These are phyloP conservation scores for Pelargonium myrrhifolium DNA, from an alignment of 441 rosid species.

Conservation along the genomic window DNA sequence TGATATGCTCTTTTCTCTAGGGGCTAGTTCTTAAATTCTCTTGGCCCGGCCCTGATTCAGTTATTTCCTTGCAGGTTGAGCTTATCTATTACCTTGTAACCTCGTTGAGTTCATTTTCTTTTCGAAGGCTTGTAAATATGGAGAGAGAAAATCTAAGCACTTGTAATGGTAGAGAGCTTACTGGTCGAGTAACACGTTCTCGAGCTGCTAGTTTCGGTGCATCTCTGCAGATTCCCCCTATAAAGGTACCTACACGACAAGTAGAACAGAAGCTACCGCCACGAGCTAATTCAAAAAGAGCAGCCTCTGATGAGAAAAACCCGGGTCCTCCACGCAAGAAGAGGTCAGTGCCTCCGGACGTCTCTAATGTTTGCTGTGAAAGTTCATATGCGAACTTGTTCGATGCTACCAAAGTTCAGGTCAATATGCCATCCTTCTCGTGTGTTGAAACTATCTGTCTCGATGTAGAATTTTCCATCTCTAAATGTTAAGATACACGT, in stretches of 20 bases:
- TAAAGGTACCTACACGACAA: conserved; percentile 23
- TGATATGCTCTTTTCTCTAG: conserved; percentile 11
- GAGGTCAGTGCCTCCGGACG: conserved; percentile 65
- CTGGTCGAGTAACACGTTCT: conserved; percentile 66
- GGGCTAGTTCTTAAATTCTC: conserved; percentile 8
- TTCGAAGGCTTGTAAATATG: conserved; percentile 42
- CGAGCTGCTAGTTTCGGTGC: conserved; percentile 49
- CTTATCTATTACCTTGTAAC: conserved; percentile 23
- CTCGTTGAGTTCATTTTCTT: conserved; percentile 28
- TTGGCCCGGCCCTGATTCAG: conserved; percentile 18
- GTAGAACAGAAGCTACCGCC: conserved; percentile 29
- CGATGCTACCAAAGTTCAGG: conserved; percentile 49
- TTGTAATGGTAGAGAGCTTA: conserved; percentile 26
- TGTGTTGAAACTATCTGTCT: not conserved
- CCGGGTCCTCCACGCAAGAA: conserved; percentile 33
- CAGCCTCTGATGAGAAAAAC: conserved; percentile 45
- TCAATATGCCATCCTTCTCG: conserved; percentile 21
- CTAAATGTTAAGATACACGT: no score
- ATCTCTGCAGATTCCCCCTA: conserved; percentile 30
- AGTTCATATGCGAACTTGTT: conserved; percentile 40
- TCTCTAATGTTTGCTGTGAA: conserved; percentile 52
- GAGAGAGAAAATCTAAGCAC: conserved; percentile 42
- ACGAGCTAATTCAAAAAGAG: conserved; percentile 44
- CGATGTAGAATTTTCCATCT: no score
- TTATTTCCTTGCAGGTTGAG: conserved; percentile 30